These are phyloP conservation scores for Jatropha podagrica DNA, from an alignment of 441 rosid genomes.

Conservation along the genomic window DNA sequence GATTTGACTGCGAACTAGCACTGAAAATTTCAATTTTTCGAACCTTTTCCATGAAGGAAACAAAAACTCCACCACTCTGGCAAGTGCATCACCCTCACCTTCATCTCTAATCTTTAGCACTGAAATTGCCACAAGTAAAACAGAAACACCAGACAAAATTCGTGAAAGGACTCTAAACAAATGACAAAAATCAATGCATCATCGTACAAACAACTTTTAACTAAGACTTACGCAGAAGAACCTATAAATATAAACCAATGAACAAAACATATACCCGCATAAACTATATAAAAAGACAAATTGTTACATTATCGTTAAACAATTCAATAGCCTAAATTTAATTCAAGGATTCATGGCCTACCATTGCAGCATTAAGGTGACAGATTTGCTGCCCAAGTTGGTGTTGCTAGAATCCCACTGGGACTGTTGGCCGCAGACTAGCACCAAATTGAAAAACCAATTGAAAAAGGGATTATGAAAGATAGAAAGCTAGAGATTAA, in stretches of 20 bases:
- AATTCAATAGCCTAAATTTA: background rate
- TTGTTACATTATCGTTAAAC: background rate
- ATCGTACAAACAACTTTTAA: background rate
- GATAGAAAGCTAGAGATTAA: background rate
- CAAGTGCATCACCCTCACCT: background rate
- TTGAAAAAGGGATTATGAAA: background rate
- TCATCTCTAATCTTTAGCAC: background rate
- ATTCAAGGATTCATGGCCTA: background rate
- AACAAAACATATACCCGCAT: background rate
- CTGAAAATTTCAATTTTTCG: background rate
- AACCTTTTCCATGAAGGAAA: background rate
- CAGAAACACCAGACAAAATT: background rate
- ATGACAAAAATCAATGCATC: background rate
- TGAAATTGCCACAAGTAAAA: background rate
- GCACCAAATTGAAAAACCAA: slow-evolving; percentile 11
- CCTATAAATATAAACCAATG: background rate
- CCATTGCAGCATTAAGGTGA: background rate
- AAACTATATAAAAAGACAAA: background rate
- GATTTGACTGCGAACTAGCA: background rate
- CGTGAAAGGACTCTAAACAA: background rate
- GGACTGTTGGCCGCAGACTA: background rate
- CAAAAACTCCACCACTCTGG: background rate
- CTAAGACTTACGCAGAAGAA: too few species aligned
- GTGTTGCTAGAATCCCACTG: background rate
- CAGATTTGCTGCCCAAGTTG: background rate